These are phyloP conservation scores for Periglandula ipomoeae DNA, from an alignment of 2,329 filamentous ascomycete species.

Conservation along the genomic window DNA sequence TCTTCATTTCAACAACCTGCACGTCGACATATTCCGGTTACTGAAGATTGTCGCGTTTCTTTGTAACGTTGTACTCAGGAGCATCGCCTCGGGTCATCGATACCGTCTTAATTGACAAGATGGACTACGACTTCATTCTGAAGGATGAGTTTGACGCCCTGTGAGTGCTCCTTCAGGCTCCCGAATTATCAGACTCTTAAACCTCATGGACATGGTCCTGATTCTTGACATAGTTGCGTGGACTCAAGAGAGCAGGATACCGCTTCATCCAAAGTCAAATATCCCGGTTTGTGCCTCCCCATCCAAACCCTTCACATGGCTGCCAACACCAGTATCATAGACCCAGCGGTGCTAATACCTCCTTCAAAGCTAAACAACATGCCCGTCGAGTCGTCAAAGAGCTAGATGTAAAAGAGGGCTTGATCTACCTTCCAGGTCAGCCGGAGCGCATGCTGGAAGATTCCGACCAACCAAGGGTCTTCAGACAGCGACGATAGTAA, in stretches of 20 bases:
- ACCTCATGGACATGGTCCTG: no score
- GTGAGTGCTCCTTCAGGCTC: constrained; percentile 24
- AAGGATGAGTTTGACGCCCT: constrained; percentile 48
- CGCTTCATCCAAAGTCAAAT: constrained; percentile 18
- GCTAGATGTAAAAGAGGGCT: constrained; percentile 37
- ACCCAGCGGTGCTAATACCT: background rate
- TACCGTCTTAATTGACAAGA: background rate
- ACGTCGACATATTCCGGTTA: no score
- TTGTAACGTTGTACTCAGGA: no score
- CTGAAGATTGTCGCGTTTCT: background rate
- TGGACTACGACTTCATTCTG: constrained; percentile 27
- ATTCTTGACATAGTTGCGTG: constrained; percentile 24
- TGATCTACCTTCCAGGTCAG: constrained; percentile 48
- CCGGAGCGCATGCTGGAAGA: constrained; percentile 43
- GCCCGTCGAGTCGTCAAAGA: constrained; percentile 46
- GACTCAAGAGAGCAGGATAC: constrained; percentile 16
- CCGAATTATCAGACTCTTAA: no score
- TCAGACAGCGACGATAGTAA: constrained; percentile 51
- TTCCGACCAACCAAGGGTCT: constrained; percentile 46
- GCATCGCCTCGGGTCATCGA: no score
- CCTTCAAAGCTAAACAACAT: constrained; percentile 41
- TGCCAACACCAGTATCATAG: no score
- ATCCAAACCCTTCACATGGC: background rate
- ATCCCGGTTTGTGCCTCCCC: constrained; percentile 22
- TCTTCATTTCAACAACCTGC: no score